Base-by-base conservation (phyloP, 768 basidiomycete genomes). In the Grammothele lineata region DNA sequence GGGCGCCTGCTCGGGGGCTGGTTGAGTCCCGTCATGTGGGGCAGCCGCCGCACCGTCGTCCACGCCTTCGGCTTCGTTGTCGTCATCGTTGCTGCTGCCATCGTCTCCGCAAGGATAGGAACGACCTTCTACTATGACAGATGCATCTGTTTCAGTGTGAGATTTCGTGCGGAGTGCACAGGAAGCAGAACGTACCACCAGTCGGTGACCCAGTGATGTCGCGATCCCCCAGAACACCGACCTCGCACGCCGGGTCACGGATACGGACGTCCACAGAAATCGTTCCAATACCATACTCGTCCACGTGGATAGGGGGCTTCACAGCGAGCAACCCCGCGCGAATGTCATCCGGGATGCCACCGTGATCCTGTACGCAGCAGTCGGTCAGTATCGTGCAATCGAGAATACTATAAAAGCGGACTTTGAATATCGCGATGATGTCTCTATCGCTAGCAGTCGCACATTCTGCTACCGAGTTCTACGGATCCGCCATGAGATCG, bases 361-460 rank as follows among this genome's bases (percentile, higher is more conserved):
- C 25, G 5, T 32, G 25, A 6, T 46, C 6, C 2, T 17, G 4
- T 9, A 22, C 3, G 1, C 10, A 43, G n/a, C n/a, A n/a, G n/a
- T n/a, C 27, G 25, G 12, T 14, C 10, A n/a, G 37, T n/a, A 15
- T 24, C n/a, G 30, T 6, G 18, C 15, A 14, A 14, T 9, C 22
- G n/a, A 10, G 14, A 8, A 27, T 9, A 8, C 18, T n/a, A 15
- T 34, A 3, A 2, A 7, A 12, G 8, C 38, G 24, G 18, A 55
- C 54, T 11, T 49, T 32, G 43, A 45, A 50, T 4, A 56, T 9
- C 4, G 19, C 32, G 23, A 36, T 36, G 12, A 56, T 17, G n/a
- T 51, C 50, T 1, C 25, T n/a, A 18, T 55, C 54, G 15, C 19
- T 37, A 2, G 50, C 54, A 26, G 52, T 51, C 3, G 54, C 54